A percentile compares a stretch with the other conserved stretches of the same genome.
phyloP scores from a whole-genome alignment of 345 rosid genomes.

The Lenwebbia sp. region DNA sequence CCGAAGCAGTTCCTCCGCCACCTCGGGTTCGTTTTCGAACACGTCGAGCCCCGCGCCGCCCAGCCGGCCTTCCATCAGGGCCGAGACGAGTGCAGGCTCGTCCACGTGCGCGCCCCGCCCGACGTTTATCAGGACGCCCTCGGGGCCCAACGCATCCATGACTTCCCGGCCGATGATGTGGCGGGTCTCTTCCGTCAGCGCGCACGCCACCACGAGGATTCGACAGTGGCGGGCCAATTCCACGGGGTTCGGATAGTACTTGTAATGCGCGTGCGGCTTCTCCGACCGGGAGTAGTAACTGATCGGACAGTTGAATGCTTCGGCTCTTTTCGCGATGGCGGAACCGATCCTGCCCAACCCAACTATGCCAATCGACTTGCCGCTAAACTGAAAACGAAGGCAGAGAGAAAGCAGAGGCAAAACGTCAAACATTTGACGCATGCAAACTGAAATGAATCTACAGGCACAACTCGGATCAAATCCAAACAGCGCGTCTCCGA shows the following conservation, averaged over 20 bases:
- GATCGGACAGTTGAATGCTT: slow-evolving; percentile 43
- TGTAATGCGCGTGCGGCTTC: slow-evolving; percentile 24
- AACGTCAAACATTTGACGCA: not conserved
- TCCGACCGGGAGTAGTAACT: slow-evolving; percentile 35
- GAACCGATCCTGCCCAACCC: slow-evolving; percentile 54
- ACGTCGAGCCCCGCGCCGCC: slow-evolving; percentile 60
- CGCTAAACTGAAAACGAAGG: slow-evolving; percentile 32
- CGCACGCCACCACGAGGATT: slow-evolving; percentile 48
- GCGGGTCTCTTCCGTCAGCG: slow-evolving; percentile 36
- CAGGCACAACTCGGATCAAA: not conserved
- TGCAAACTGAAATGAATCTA: not conserved
- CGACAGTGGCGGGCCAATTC: slow-evolving; percentile 39
- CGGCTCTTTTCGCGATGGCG: slow-evolving; percentile 52
- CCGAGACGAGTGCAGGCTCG: slow-evolving; percentile 50
- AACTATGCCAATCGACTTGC: slow-evolving; percentile 48
- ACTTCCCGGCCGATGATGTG: slow-evolving; percentile 33
- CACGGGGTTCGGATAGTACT: slow-evolving; percentile 23
- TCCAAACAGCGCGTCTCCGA: too few species aligned
- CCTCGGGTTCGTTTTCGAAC: slow-evolving; percentile 44
- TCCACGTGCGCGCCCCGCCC: slow-evolving; percentile 49
- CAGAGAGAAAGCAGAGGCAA: not conserved
- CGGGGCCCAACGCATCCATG: slow-evolving; percentile 51
- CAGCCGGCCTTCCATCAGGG: slow-evolving; percentile 47
- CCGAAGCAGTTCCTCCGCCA: slow-evolving; percentile 33
- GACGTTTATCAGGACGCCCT: slow-evolving; percentile 53